Evolutionary conservation across 2,329 filamentous ascomycete genomes (phyloP), one percentile per base, ranked within the genome.

Genomic region (Paracamarosporium sp.): DNA sequence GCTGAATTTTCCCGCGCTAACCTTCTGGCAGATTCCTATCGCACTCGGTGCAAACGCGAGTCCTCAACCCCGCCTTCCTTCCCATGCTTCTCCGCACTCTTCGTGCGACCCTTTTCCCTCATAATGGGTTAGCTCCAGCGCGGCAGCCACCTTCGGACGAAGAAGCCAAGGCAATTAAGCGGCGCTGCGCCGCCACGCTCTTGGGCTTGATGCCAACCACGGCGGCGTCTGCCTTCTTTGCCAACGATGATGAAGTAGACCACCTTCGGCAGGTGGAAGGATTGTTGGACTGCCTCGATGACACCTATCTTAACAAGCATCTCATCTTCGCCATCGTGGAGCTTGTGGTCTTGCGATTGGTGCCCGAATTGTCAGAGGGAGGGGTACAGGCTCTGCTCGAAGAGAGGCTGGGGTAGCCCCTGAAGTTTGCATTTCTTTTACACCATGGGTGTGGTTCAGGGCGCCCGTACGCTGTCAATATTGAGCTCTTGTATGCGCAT

Each of bases 241-340:
- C 70, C 33, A 73, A 53, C 50, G 50, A 61, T 25, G 60, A 55
- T 36, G 51, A 79, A 83, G 76, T 87, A 43, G 76, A 79, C 59
- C 84, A 89, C 65, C 83, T 92, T 62, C 86, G 88, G 69, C 79
- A 83, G 60, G 78, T 85, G 25, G 80, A 81, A 53, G 79, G 81
- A 24, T 80, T 93, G 44, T 81, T 98, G 45, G 87, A 90, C 67
- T 81, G 93, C 35, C 89, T 97, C 64, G 86, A 85, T 15, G 93
- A 97, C 76, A 82, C 85, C 50, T 97, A 97, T 78, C 90, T 93
- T 78, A 99, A 99, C 79, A 96, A 93, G 79, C 93, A 97, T 78
- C 80, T 98, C 30, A 81, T 97, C 66, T 97, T 96, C 71, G 83
- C 87, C 43, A 82, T 95, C 46, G 79, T 98, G 31, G 95, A 99